phyloP scores from a whole-genome alignment of 2,329 filamentous ascomycete genomes.

The Fusarium cicatricum region DNA sequence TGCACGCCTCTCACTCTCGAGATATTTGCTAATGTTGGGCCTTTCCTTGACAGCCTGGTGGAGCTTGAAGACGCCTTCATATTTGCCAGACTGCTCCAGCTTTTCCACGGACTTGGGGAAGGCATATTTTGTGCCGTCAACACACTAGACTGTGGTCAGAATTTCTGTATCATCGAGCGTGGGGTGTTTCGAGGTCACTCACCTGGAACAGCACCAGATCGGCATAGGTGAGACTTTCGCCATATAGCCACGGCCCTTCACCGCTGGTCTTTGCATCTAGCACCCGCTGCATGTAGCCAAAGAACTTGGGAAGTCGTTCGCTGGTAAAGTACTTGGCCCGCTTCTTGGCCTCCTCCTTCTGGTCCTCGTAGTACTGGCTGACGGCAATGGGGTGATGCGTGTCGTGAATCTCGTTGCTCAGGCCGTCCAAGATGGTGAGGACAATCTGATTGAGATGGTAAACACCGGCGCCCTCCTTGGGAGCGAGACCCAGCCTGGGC shows the following conservation, averaged over 20 bases:
- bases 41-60: slow-evolving; percentile 69
- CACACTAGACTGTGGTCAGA: slow-evolving; percentile 45
- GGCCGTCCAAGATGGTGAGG: slow-evolving; percentile 74
- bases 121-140: slow-evolving; percentile 69
- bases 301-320: slow-evolving; percentile 74
- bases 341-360: slow-evolving; percentile 71
- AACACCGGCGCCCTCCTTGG: slow-evolving; percentile 52
- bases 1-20: slow-evolving; percentile 69
- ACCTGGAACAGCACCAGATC: slow-evolving; percentile 79
- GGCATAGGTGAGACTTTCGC: slow-evolving; percentile 71
- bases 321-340: slow-evolving; percentile 66
- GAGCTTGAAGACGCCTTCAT: slow-evolving; percentile 68
- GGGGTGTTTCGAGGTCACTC: slow-evolving; percentile 18
- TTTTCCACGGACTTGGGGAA: slow-evolving; percentile 73
- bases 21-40: slow-evolving; percentile 72
- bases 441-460: slow-evolving; percentile 70
- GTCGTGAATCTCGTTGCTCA: slow-evolving; percentile 77
- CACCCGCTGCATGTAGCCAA: slow-evolving; percentile 74
- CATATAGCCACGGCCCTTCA: slow-evolving; percentile 72
- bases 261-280: slow-evolving; percentile 63
- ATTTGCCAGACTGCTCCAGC: slow-evolving; percentile 64
- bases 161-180: not conserved
- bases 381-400: slow-evolving; percentile 75
- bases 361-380: slow-evolving; percentile 74
- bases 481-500: slow-evolving; percentile 63